These are phyloP conservation scores for Neurospora cerealis DNA, from an alignment of 495 filamentous ascomycete species.

Conservation along the genomic window DNA sequence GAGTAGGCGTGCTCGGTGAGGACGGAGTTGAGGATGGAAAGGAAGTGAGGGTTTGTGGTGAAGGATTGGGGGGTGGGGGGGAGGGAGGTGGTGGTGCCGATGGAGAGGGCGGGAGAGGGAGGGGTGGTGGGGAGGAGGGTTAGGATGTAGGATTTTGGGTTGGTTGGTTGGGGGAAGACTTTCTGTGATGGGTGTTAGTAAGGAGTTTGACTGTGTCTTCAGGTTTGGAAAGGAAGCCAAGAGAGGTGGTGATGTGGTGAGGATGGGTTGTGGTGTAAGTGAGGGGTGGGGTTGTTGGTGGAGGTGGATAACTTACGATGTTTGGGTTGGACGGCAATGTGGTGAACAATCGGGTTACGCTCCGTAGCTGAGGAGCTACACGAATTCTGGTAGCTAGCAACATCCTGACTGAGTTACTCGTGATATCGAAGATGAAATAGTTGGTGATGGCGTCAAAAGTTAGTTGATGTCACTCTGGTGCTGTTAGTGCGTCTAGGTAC, in stretches of 20 bases:
- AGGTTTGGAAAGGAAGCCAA: no score
- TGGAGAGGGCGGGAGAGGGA: slow-evolving; percentile 55
- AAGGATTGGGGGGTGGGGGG: slow-evolving; percentile 73
- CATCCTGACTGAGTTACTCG: slow-evolving; percentile 6
- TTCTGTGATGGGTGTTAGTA: slow-evolving; percentile 44
- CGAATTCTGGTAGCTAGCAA: slow-evolving; percentile 9
- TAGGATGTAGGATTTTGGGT: slow-evolving; percentile 44
- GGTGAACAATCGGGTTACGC: slow-evolving; percentile 13
- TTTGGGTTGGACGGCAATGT: slow-evolving; percentile 32
- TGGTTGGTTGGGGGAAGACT: slow-evolving; percentile 46
- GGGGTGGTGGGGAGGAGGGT: slow-evolving; percentile 67
- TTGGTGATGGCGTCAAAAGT: not conserved
- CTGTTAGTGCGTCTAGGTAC: not conserved
- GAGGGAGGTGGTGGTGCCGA: slow-evolving; percentile 62
- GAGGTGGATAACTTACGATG: slow-evolving; percentile 32
- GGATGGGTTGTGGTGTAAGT: not conserved
- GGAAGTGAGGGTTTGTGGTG: slow-evolving; percentile 65
- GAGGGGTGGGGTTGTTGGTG: not conserved
- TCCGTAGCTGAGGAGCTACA: not conserved
- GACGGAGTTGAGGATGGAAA: slow-evolving; percentile 64
- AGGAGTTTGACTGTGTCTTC: no score
- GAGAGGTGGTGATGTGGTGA: not conserved
- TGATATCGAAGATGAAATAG: not conserved
- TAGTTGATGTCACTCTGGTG: not conserved
- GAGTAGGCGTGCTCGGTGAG: slow-evolving; percentile 56